These are phyloP conservation scores for Saturnispora sekii DNA, from an alignment of 805 yeast species.

Conservation along the genomic window DNA sequence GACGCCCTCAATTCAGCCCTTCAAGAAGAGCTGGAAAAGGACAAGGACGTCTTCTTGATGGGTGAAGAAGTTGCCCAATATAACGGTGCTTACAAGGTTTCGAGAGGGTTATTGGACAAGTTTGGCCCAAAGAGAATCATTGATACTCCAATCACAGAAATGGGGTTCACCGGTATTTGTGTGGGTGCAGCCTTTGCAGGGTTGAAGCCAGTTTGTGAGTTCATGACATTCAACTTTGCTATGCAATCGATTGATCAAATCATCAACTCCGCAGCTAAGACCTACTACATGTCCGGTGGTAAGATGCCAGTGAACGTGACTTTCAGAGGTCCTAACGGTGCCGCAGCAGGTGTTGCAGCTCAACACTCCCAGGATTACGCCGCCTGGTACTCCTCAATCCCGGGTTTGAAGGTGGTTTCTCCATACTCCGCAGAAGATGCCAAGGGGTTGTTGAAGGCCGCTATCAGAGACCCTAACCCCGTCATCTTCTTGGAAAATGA, in stretches of 20 bases:
- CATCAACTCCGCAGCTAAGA: conserved; percentile 97
- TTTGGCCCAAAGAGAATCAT: conserved; percentile 90
- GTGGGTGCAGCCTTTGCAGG: conserved; percentile 97
- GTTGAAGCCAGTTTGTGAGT: conserved; percentile 92
- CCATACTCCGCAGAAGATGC: conserved; percentile 95
- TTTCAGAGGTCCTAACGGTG: conserved; percentile 99
- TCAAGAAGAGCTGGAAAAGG: conserved; percentile 96
- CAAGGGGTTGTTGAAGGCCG: conserved; percentile 91
- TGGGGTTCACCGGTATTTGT: conserved; percentile 95
- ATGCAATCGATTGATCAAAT: conserved; percentile 99
- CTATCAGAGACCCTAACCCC: conserved; percentile 98
- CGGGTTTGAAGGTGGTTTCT: conserved; percentile 93
- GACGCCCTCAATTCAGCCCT: conserved; percentile 93
- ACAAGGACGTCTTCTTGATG: conserved; percentile 86
- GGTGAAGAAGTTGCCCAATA: conserved; percentile 99
- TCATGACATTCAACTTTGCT: conserved; percentile 98
- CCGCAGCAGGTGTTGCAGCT: conserved; percentile 99
- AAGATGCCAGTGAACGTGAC: conserved; percentile 94
- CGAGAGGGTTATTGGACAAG: conserved; percentile 90
- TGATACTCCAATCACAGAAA: conserved; percentile 98
- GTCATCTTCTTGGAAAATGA: conserved; percentile 95
- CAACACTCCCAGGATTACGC: conserved; percentile 98
- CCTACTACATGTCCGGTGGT: conserved; percentile 99
- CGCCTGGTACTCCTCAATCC: conserved; percentile 97
- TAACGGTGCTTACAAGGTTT: conserved; percentile 97